Evolutionary conservation across 2,329 filamentous ascomycete species (phyloP), one percentile per base, ranked within the genome.

Genomic region (Colletotrichum sp.): DNA sequence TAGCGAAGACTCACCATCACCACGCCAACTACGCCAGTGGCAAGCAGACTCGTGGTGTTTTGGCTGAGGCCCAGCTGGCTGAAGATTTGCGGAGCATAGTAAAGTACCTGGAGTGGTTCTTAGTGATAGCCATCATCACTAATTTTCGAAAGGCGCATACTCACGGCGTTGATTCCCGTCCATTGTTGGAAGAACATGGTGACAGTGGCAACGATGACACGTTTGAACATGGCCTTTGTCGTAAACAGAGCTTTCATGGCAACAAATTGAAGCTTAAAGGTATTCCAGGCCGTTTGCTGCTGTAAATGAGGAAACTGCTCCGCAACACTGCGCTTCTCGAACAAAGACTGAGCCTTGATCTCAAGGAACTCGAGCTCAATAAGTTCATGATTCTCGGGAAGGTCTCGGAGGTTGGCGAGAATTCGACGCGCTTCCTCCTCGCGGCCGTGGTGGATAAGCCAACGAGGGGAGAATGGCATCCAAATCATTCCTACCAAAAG

Each of bases 361-460:
- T 96, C 95, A n/a, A 95, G 89, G 81, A 94, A 95, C 80, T 96
- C 95, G 2, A 95, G 87, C 78, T 93, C 90, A 48, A 96, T 90
- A 0, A 95, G 88, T 72, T 95, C 92, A 80, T 95, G 90, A 77
- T 93, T 90, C 18, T 85, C 81, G 0, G 90, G 83, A 0, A 95
- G 88, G 7, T 88, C 89, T 28, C 95, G 92, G 4, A 96, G 90
- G 66, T 82, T 87, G 0, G 93, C 91, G 2, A 96, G 88, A 2
- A 92, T 91, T 12, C 82, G 82, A 18, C 91, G 90, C 0, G 93
- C 93, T 81, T 96, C 94, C 0, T 88, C 88, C 80, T 96, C 93
- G 43, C 93, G 92, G 72, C 86, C 87, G 79, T 94, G 92, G 82
- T 95, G 92, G 10, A 94, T 85, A 2, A 96, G 89, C 94, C 94